phyloP scores from a whole-genome alignment of 1,284 basidiomycete species.

The Testicularia cyperi region DNA sequence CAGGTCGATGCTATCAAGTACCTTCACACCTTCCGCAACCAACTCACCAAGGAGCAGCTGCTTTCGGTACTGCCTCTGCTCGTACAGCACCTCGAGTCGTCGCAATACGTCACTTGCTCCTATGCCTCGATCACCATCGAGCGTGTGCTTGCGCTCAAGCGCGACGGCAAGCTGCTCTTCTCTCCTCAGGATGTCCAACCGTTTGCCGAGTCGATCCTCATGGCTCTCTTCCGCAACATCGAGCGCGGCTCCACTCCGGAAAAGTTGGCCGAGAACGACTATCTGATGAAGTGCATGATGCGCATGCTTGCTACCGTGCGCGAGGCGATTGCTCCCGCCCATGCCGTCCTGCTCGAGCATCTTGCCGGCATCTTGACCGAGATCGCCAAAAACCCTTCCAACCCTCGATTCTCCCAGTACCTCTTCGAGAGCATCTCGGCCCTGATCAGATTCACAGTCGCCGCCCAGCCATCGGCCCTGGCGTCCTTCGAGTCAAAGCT shows the following conservation, averaged over 20 bases:
- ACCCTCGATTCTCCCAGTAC: conserved; percentile 96
- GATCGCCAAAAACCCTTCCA: conserved; percentile 93
- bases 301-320: conserved; percentile 86
- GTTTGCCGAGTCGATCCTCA: conserved; percentile 74
- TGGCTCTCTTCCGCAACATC: conserved; percentile 78
- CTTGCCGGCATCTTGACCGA: conserved; percentile 80
- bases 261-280: conserved; percentile 96
- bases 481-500: conserved; percentile 75
- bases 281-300: conserved; percentile 98
- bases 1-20: conserved; percentile 85
- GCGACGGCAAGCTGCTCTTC: conserved; percentile 66
- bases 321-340: conserved; percentile 72
- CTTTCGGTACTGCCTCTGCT: conserved; percentile 85
- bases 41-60: conserved; percentile 87
- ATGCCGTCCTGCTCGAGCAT: conserved; percentile 71
- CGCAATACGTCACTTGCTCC: conserved; percentile 61
- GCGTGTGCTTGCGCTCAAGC: conserved; percentile 75
- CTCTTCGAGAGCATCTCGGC: conserved; percentile 94
- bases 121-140: conserved; percentile 63
- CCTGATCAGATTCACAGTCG: conserved; percentile 77
- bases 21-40: conserved; percentile 81
- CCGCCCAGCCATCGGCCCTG: conserved; percentile 68
- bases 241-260: conserved; percentile 81
- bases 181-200: conserved; percentile 81
- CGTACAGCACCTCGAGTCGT: conserved; percentile 72